Conservation (phyloP, 306 rosid genomes). For the Castanopsis chinensis region DNA sequence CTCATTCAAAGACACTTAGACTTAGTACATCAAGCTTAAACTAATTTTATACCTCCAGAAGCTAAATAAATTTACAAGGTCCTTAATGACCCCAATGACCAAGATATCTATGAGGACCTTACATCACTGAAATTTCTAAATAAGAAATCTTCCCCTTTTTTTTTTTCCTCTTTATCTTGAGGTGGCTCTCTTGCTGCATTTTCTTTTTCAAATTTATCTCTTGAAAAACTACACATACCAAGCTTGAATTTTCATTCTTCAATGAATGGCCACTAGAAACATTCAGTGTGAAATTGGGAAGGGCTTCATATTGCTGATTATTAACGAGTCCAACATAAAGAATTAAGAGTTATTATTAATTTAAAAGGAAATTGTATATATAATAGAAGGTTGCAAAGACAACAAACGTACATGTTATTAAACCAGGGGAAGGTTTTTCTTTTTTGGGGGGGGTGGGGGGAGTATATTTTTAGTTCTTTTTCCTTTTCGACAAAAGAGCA, state of each 20-base stretch:
- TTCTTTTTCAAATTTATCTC: not conserved
- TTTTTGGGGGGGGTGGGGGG: too few species aligned
- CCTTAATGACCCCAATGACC: not conserved
- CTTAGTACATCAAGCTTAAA: not conserved
- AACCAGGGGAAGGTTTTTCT: not conserved
- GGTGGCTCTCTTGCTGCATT: not conserved
- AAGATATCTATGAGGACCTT: not conserved
- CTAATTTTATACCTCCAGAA: not conserved
- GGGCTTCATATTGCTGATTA: not conserved
- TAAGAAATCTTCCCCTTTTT: not conserved
- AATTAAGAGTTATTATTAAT: not conserved
- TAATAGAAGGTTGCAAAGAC: not conserved
- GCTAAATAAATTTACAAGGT: not conserved
- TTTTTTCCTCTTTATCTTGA: not conserved
- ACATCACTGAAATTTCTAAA: not conserved
- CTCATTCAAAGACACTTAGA: not conserved
- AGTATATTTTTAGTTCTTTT: not conserved
- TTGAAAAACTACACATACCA: not conserved
- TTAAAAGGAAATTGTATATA: not conserved
- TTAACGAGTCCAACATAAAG: not conserved
- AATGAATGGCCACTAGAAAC: not conserved
- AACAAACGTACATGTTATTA: not conserved
- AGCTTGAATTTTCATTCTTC: not conserved
- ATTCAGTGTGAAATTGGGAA: too few species aligned
- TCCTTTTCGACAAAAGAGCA: not conserved